Base-by-base conservation (phyloP, 2,329 filamentous ascomycete species). In the Aspergillus fischeri region DNA sequence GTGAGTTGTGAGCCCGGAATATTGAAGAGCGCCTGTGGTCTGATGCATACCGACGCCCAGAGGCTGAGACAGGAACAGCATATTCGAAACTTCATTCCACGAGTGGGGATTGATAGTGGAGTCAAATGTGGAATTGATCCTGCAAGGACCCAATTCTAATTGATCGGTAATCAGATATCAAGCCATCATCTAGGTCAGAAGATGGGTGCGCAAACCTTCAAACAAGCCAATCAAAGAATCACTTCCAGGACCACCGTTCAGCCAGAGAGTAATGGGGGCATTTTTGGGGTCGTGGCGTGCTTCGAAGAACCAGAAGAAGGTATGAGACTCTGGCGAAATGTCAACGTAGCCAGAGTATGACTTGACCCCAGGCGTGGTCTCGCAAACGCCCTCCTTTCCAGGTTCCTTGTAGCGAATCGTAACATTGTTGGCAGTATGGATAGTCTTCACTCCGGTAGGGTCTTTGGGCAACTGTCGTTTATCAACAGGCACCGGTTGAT, bases 31-130 rank as follows among this genome's bases (percentile, higher is more conserved):
- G 5, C 29, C 14, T 56, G 14, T 17, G 32, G 21, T 7, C 1
- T 54, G 27, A 20, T 11, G 17, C 65, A 49, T 70, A 74, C 83
- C 83, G 28, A 81, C 79, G 35, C 82, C 82, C n/a, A 83, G 74
- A 9, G 84, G 84, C 69, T 87, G 83, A 54, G 82, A 83, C 52
- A 87, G 74, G 70, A 86, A 87, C 9, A 87, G 73, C 70, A 87
- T 73, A 66, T 86, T 86, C 38, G 79, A 82, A 27, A 80, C 79
- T 58, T 84, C 80, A 63, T 79, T 85, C 82, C 83, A 87, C 8
- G 79, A 79, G 71, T 84, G 81, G 4, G 82, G 82, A 65, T 87
- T 87, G 67, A 79, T 70, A 61, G 75, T 72, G 14, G 77, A 73
- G 17, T 77, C 70, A 52, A 77, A 72, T 29, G 75, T 70, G 54